Base-by-base conservation (phyloP, 202 grass and related monocot genomes). In the Brachypodium distachyon region DNA sequence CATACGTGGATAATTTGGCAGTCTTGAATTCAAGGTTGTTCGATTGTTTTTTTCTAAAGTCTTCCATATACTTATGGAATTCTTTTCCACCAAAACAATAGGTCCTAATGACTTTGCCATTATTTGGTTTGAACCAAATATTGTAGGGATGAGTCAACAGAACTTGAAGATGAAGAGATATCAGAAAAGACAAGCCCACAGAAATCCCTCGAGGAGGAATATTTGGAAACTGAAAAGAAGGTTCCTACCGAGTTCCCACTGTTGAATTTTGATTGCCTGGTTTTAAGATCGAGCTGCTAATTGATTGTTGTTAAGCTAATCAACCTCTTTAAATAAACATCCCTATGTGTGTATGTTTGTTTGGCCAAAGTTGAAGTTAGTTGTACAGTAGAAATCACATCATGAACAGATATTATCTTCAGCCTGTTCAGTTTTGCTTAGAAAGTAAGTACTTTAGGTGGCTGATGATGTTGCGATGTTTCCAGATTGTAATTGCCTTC, bases 161-260 rank as follows among this genome's bases (percentile, higher is more conserved):
- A 89, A 65, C 73, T 53, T 83, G 79, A 70, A 74, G 80, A 83
- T 37, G 82, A 81, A 27, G 85, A 93, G n/a, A 37, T 72, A 42
- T 84, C 72, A 29, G 89, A 92, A 81, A 87, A 85, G 64, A 88
- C 84, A 69, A 92, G 87, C 74, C 96, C 96, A 49, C 85, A 84
- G 78, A 98, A 92, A 82, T 73, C 70, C 59, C 89, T 95, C 11
- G 91, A 98, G 74, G 89, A 92, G 60, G 96, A 98, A 85, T 98
- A 98, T 83, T 83, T 98, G 84, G 91, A 94, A 88, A 88, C 82
- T 65, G 91, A 98, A 77, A 98, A 92, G 78, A 98, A 98, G 89
- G 96, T 98, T 74, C 13, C 7, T 64, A 76, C 21, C 37, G 9
- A 67, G 6, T 66, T 48, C 29, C 28, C 8, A 43, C 9, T 5